Percentiles rank a stretch among this genome's conserved stretches.
Conservation (phyloP, 345 rosid species). For the Durio zibethinus region DNA sequence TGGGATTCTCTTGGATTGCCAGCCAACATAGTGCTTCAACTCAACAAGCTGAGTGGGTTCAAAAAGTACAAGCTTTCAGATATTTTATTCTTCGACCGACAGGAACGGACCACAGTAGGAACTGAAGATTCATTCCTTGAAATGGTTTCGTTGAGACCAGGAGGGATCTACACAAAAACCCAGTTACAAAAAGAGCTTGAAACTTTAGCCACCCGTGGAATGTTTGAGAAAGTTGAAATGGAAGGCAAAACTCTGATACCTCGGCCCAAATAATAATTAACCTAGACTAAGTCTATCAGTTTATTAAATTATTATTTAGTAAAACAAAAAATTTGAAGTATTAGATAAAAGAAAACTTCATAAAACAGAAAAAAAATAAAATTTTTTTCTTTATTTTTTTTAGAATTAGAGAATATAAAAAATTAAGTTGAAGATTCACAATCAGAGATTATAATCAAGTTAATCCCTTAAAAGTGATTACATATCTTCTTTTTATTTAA, state of each 20-base stretch:
- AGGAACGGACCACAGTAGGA: slow-evolving; percentile 58
- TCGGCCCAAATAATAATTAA: too few species aligned
- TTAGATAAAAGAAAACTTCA: too few species aligned
- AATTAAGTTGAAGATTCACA: too few species aligned
- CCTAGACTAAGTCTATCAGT: too few species aligned
- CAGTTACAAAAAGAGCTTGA: slow-evolving; percentile 89
- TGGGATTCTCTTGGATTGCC: slow-evolving; percentile 95
- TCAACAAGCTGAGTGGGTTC: slow-evolving; percentile 79
- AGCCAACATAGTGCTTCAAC: slow-evolving; percentile 73
- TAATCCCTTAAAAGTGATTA: too few species aligned
- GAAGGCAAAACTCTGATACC: slow-evolving; percentile 85
- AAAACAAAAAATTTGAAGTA: too few species aligned
- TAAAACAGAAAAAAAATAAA: too few species aligned
- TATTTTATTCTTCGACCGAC: slow-evolving; percentile 68
- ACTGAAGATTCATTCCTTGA: slow-evolving; percentile 92
- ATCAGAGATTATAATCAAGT: too few species aligned
- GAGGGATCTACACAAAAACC: slow-evolving; percentile 79
- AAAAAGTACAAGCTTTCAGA: slow-evolving; percentile 85
- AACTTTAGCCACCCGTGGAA: slow-evolving; percentile 87
- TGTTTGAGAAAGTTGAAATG: slow-evolving; percentile 95
- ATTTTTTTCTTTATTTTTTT: too few species aligned
- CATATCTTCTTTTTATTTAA: too few species aligned
- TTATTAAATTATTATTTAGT: too few species aligned
- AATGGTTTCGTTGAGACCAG: slow-evolving; percentile 86
- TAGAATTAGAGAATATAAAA: too few species aligned